Percentiles rank a stretch among this genome's conserved stretches.
These are phyloP conservation scores for Colletotrichum sp. DNA, from an alignment of 2,329 filamentous ascomycete species.

Conservation along the genomic window DNA sequence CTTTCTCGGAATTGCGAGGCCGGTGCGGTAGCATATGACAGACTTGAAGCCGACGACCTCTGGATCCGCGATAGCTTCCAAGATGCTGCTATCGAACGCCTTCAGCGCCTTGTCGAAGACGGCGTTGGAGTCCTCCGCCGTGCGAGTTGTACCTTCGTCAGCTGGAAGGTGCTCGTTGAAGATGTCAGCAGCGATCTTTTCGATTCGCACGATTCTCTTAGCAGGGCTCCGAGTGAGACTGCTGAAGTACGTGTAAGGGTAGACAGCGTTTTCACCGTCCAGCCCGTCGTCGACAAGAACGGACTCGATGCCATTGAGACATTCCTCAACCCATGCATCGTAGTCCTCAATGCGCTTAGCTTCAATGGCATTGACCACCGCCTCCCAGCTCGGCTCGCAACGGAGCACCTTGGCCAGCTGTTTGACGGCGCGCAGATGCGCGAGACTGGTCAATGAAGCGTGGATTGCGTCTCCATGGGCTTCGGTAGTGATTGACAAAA, in stretches of 20 bases:
- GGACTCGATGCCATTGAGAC: conserved; percentile 74
- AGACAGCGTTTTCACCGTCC: conserved; percentile 51
- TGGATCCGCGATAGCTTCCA: conserved; percentile 63
- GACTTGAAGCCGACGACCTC: conserved; percentile 83
- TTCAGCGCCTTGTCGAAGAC: conserved; percentile 40
- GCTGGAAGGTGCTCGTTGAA: conserved; percentile 51
- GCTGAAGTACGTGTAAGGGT: conserved; percentile 69
- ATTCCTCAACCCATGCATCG: conserved; percentile 64
- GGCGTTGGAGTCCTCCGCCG: conserved; percentile 28
- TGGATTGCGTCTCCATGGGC: conserved; percentile 72
- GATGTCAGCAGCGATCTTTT: conserved; percentile 71
- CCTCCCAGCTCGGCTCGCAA: conserved; percentile 68
- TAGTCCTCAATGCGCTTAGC: conserved; percentile 49
- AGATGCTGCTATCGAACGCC: conserved; percentile 50
- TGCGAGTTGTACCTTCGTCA: conserved; percentile 22
- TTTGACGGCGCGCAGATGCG: conserved; percentile 72
- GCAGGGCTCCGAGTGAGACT: conserved; percentile 67
- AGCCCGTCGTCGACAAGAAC: conserved; percentile 83
- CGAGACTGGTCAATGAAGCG: conserved; percentile 65
- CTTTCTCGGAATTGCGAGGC: conserved; percentile 62
- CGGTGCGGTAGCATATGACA: conserved; percentile 81
- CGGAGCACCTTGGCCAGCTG: conserved; percentile 71
- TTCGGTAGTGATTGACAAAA: conserved; percentile 73
- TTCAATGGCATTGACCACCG: conserved; percentile 49
- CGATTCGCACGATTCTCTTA: conserved; percentile 80